Percentiles rank a stretch among this genome's conserved stretches.
These are phyloP conservation scores for Lactifluus piperatus DNA, from an alignment of 768 basidiomycete species.

Conservation along the genomic window DNA sequence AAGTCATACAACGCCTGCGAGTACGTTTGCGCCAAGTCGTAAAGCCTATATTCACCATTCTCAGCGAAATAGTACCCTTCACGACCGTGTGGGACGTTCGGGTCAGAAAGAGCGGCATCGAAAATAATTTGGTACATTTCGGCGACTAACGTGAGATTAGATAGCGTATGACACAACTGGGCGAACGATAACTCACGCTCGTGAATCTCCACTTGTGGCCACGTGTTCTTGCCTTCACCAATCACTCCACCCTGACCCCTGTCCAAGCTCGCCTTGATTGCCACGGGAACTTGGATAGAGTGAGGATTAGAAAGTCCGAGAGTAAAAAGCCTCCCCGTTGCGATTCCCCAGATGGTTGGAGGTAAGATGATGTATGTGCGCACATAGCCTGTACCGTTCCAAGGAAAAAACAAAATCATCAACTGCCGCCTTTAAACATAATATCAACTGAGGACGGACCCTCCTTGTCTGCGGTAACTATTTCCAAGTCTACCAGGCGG, in stretches of 20 bases:
- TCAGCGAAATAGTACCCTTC: conserved; percentile 32
- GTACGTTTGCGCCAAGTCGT: conserved; percentile 30
- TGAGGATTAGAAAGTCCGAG: conserved; percentile 43
- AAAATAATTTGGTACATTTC: conserved; percentile 37
- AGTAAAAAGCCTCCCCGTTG: conserved; percentile 39
- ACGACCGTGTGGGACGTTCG: conserved; percentile 25
- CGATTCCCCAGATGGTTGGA: conserved; percentile 52
- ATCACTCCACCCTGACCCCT: conserved; percentile 46
- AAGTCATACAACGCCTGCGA: conserved; percentile 30
- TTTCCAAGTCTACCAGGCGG: conserved; percentile 39
- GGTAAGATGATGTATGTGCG: conserved; percentile 46
- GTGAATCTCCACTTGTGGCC: conserved; percentile 49
- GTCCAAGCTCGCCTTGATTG: conserved; percentile 37
- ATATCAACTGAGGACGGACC: conserved; percentile 25
- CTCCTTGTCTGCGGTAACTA: conserved; percentile 41
- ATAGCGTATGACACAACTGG: background rate
- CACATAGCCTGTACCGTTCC: conserved; percentile 33
- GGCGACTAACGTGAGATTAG: conserved; percentile 28
- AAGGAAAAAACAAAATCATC: background rate
- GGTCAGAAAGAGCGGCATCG: conserved; percentile 28
- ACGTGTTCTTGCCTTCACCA: conserved; percentile 49
- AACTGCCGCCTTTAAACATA: background rate
- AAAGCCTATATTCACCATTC: conserved; percentile 28
- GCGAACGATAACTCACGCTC: conserved; percentile 33
- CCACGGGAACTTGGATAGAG: conserved; percentile 43